Evolutionary conservation across 495 filamentous ascomycete species (phyloP), one percentile per base, ranked within the genome.

Genomic region (Podospora appendiculata): DNA sequence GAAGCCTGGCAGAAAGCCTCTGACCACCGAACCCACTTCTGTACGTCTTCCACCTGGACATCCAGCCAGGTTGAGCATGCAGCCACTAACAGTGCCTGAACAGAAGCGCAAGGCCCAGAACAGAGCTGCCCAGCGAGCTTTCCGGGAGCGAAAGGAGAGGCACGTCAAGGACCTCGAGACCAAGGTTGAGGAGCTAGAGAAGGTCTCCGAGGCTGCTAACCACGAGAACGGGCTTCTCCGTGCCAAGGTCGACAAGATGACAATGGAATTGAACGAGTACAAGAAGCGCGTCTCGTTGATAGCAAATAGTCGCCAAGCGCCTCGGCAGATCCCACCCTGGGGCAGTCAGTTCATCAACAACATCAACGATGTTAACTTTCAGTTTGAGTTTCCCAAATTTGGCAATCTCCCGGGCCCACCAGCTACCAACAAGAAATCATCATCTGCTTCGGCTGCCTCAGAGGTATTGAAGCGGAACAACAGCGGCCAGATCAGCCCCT

Each of bases 21-120:
- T 99, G 61, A 97, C 88, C 45, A 90, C 87, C 38, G 93, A 99
- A 57, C 93, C 93, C 10, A 97, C 89, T 52, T 93, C 93, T 55
- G 91, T 96, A 84, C 75, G 90, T 76, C 45, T 52, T 34, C 25
- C 6, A 33, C n/a, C 12, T n/a, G 19, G 32, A 41, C 16, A 50
- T 44, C 42, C 38, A 49, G 34, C 38, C 45, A 42, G 16, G 14
- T 35, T 54, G 32, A 41, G 17, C 8, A 33, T 47, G 40, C 13
- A 36, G 43, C 32, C 48, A 41, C 41, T 47, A 48, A 6, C 43
- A 18, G 45, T 59, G 43, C 64, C 79, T 84, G 68, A 7, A 52
- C 59, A 96, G 91, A 99, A 99, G 75, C 88, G 93, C 57, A 99
- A 99, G 72, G 93, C 94, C 10, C 93, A 99, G 64, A 99, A 99